Conservation (phyloP, 177 flowering plant species). For the Telopea speciosissima region DNA sequence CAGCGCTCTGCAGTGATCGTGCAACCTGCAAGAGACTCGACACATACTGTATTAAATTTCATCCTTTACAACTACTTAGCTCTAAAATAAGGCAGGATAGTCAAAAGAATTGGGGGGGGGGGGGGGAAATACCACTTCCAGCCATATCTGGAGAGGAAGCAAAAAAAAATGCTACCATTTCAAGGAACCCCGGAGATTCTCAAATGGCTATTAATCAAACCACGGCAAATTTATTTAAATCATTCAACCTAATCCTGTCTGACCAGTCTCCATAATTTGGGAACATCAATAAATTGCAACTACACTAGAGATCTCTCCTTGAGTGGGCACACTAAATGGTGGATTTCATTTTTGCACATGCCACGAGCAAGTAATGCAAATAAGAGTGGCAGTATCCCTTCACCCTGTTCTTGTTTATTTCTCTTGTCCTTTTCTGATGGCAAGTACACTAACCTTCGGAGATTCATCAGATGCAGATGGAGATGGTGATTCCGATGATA, state of each 20-base stretch:
- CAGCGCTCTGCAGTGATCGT: constrained; percentile 17
- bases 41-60: not conserved
- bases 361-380: too few species aligned
- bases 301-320: not conserved
- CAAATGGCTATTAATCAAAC: not conserved
- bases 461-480: constrained; percentile 42
- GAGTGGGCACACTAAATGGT: not conserved
- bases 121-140: not conserved
- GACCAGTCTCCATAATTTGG: not conserved
- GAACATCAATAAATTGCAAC: not conserved
- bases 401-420: too few species aligned
- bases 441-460: constrained; percentile 30
- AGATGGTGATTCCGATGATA: constrained; percentile 33
- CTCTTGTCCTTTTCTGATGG: not conserved
- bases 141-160: not conserved
- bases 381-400: too few species aligned
- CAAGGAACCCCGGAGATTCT: not conserved
- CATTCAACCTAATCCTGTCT: not conserved
- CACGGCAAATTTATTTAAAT: not conserved
- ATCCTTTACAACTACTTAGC: not conserved
- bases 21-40: constrained; percentile 12
- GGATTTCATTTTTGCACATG: too few species aligned
- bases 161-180: not conserved
- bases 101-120: too few species aligned
- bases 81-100: not conserved